Conservation (phyloP, 371 early-diverging fungal genomes). For the Mortierella sp. region DNA sequence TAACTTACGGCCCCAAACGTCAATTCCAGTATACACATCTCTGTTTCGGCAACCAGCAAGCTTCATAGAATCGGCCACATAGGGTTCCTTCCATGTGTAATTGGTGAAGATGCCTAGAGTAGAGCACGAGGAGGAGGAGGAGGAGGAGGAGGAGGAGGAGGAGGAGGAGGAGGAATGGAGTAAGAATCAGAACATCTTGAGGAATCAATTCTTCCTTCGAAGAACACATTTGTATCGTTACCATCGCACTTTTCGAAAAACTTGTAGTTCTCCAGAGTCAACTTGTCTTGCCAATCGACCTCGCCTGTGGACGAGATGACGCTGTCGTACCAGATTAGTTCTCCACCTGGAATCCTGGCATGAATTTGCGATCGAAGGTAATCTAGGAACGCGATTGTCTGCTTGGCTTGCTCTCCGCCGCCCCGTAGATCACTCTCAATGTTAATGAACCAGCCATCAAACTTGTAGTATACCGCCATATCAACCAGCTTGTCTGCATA, state of each 20-base stretch:
- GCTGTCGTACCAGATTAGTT: slow-evolving; percentile 65
- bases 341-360: slow-evolving; percentile 58
- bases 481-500: slow-evolving; percentile 72
- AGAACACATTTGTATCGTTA: slow-evolving; percentile 13
- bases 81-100: slow-evolving; percentile 67
- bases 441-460: slow-evolving; percentile 79
- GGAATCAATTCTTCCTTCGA: too few relatives aligned
- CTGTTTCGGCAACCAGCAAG: slow-evolving; percentile 51
- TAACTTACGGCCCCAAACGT: slow-evolving; percentile 71
- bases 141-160: too few relatives aligned
- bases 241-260: slow-evolving; percentile 67
- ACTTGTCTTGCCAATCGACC: slow-evolving; percentile 68
- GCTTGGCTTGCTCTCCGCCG: slow-evolving; percentile 40
- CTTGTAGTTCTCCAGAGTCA: slow-evolving; percentile 57
- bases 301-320: slow-evolving; percentile 39
- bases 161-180: neutral
- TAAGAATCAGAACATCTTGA: neutral
- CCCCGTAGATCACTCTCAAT: slow-evolving; percentile 65
- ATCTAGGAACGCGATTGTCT: slow-evolving; percentile 54
- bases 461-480: slow-evolving; percentile 67
- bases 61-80: slow-evolving; percentile 51
- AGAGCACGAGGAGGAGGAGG: neutral
- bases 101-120: slow-evolving; percentile 67
- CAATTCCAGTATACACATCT: slow-evolving; percentile 71
- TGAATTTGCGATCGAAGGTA: slow-evolving; percentile 63